Evolutionary conservation across 768 basidiomycete genomes (phyloP), one percentile per base, ranked within the genome.

Genomic region (Lentinula sp.): DNA sequence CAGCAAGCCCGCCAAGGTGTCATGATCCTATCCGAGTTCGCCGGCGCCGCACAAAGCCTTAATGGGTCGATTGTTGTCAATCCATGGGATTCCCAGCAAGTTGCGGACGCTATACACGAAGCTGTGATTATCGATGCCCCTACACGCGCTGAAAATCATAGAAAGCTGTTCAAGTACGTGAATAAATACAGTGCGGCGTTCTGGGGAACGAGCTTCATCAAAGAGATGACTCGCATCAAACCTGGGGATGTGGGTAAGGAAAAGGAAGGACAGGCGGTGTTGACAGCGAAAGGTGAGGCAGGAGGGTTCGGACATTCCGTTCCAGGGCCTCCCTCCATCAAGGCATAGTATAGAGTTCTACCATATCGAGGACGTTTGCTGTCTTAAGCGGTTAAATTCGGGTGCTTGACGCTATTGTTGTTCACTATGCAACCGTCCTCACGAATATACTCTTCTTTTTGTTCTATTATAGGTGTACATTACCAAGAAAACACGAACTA

Each of bases 71-170:
- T 99, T 66, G 94, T 99, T 70, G 94, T 98, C 68, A 99, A 99
- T 78, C 97, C 97, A 20, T 95, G 97, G 96, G 97, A 98, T 73
- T 91, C 91, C n/a, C 95, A 98, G 73, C 89, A 95, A 68, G 94
- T 97, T 54, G 97, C 97, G 0, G 88, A 98, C 69, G 94, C 95
- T n/a, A 97, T 99, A 61, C 88, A 94, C 74, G 88, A 93, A 72
- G 94, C 97, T 0, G 88, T 98, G 61, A 93, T 90, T 15, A 95
- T 95, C 91, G 84, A 87, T 53, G 79, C 83, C 3, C 85, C 87
- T 49, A 85, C 82, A 43, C 84, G 93, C n/a, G 89, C 90, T 37
- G 90, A 93, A 74, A 98, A 98, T 74, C 93, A 96, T 73, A 80
- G 87, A 66, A 99, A 99, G 75, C 80, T 99, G 64, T 97, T 93